phyloP scores from a whole-genome alignment of 2,329 filamentous ascomycete species.

The Penicillium hordei region DNA sequence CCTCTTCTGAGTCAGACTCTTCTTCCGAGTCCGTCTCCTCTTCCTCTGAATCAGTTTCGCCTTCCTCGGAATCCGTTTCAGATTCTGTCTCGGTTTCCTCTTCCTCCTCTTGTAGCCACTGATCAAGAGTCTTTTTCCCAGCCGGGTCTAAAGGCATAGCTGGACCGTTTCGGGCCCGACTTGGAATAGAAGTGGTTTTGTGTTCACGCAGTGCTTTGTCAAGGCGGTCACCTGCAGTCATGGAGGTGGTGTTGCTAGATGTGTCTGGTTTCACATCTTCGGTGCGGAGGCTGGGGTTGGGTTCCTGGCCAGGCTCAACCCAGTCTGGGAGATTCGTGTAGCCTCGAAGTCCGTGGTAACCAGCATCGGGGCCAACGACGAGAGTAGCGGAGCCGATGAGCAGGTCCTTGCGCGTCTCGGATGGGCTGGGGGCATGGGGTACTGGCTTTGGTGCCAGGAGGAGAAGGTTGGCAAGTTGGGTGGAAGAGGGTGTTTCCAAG shows the following conservation, averaged over 20 bases:
- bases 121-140: constrained; percentile 80
- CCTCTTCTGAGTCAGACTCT: constrained; percentile 42
- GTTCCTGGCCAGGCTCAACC: constrained; percentile 78
- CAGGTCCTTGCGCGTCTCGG: constrained; percentile 75
- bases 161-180: constrained; percentile 18
- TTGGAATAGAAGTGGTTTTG: constrained; percentile 25
- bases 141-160: constrained; percentile 29
- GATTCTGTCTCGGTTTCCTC: constrained; percentile 56
- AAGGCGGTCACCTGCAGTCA: constrained; percentile 46
- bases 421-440: constrained; percentile 85
- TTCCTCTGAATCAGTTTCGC: constrained; percentile 43
- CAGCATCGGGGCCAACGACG: constrained; percentile 74
- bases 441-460: constrained; percentile 92
- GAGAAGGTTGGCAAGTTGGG: constrained; percentile 84
- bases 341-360: constrained; percentile 70
- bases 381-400: constrained; percentile 82
- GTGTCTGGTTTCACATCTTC: constrained; percentile 47
- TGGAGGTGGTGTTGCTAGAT: constrained; percentile 27
- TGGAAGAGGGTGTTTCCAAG: constrained; percentile 69
- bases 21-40: constrained; percentile 52
- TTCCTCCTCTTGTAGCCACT: constrained; percentile 74
- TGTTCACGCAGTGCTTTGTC: constrained; percentile 47
- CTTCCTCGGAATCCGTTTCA: constrained; percentile 50
- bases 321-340: constrained; percentile 80
- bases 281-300: constrained; percentile 71